These are phyloP conservation scores for Leishmania tropica DNA, from an alignment of 208 protist species.

Conservation along the genomic window DNA sequence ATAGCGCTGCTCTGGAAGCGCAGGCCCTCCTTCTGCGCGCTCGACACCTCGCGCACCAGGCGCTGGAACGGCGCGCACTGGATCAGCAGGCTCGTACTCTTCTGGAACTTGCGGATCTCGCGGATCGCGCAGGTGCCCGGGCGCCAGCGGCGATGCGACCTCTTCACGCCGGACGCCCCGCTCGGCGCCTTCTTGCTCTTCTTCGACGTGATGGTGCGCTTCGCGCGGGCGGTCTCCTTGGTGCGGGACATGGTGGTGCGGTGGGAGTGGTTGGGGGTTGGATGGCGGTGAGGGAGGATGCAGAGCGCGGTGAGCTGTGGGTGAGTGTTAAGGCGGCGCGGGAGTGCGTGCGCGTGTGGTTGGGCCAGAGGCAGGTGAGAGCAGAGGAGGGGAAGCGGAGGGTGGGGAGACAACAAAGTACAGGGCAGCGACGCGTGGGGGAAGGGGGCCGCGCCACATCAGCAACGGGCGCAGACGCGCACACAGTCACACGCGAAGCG, in stretches of 20 bases:
- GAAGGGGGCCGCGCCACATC: not conserved
- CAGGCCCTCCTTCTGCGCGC: no score
- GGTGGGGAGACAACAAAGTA: not conserved
- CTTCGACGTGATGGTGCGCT: slow-evolving; percentile 97
- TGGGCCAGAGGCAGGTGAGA: not conserved
- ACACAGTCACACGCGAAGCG: not conserved
- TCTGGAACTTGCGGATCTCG: slow-evolving; percentile 6
- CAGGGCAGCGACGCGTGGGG: not conserved
- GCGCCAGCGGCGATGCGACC: no score
- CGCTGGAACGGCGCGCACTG: no score
- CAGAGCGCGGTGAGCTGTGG: not conserved
- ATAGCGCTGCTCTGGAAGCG: slow-evolving; percentile 73
- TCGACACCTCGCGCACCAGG: no score
- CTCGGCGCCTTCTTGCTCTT: slow-evolving; percentile 98
- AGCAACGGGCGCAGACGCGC: no score
- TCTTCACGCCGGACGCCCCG: no score
- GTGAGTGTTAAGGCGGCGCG: not conserved
- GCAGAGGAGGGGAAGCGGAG: not conserved
- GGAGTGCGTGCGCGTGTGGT: not conserved
- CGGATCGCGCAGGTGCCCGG: slow-evolving; percentile 40
- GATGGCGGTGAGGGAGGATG: not conserved
- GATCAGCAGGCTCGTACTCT: no score
- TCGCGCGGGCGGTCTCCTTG: slow-evolving; percentile 96
- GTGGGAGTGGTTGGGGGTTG: not conserved
- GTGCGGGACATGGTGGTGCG: slow-evolving; percentile 93